Evolutionary conservation across 768 basidiomycete species (phyloP).

Genomic region (Steccherinum ochraceum): DNA sequence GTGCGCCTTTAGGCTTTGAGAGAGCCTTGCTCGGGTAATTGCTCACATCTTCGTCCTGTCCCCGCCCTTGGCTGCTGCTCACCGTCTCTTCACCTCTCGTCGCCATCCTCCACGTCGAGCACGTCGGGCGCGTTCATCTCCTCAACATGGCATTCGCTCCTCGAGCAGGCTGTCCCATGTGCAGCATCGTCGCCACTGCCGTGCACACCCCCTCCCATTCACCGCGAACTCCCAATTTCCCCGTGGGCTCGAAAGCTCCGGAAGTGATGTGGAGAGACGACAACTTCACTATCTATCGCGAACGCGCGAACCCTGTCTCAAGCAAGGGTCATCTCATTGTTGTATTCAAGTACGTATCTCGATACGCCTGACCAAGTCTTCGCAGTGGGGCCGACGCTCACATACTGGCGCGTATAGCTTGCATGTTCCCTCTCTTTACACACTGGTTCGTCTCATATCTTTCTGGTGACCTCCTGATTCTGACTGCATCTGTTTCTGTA

Average conservation of each 20-base stretch:
- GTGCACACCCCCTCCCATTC: conserved; percentile 28
- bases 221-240: conserved; percentile 40
- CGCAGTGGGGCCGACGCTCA: background rate
- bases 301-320: conserved; percentile 66
- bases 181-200: conserved; percentile 60
- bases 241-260: conserved; percentile 40
- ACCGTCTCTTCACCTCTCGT: background rate
- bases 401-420: conserved; percentile 40
- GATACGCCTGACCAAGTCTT: too few relatives aligned
- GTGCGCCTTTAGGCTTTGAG: too few relatives aligned
- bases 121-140: background rate
- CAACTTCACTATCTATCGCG: conserved; percentile 70
- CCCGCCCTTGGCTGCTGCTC: background rate
- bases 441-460: conserved; percentile 41
- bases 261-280: conserved; percentile 73
- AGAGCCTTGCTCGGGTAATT: too few relatives aligned
- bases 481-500: too few relatives aligned
- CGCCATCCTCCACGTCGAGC: too few relatives aligned
- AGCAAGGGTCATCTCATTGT: conserved; percentile 65
- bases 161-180: conserved; percentile 71
- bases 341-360: conserved; percentile 61
- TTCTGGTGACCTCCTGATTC: too few relatives aligned
- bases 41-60: background rate
- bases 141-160: conserved; percentile 46
- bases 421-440: conserved; percentile 75